Conservation (phyloP, 305 asterid genomes). For the Fraxinus baroniana region DNA sequence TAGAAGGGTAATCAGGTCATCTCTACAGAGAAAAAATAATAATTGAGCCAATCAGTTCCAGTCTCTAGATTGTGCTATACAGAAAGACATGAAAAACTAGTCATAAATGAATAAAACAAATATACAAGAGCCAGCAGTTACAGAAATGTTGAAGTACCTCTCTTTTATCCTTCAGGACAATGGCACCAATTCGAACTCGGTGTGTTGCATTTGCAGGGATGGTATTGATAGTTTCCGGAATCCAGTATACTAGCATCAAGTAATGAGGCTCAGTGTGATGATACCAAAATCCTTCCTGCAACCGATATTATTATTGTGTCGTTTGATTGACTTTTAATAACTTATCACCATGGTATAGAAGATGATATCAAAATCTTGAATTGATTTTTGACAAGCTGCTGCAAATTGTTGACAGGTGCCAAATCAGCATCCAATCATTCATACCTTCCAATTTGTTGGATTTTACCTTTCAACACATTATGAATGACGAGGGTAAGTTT, state of each 20-base stretch:
- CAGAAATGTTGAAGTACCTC: slow-evolving; percentile 44
- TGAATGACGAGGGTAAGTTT: too few relatives aligned
- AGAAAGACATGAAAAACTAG: background rate
- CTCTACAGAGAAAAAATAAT: background rate
- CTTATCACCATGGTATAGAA: slow-evolving; percentile 1
- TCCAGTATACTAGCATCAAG: slow-evolving; percentile 78
- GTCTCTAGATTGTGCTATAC: background rate
- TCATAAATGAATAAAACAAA: background rate
- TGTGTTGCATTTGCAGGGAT: slow-evolving; percentile 84
- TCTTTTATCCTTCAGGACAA: slow-evolving; percentile 64
- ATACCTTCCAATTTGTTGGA: slow-evolving; percentile 7
- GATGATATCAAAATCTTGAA: slow-evolving; percentile 5
- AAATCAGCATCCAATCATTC: background rate
- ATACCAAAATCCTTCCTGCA: slow-evolving; percentile 77
- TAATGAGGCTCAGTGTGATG: slow-evolving; percentile 85
- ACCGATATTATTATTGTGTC: slow-evolving; percentile 1
- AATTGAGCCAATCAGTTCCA: background rate
- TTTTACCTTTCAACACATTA: background rate
- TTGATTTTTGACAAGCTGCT: background rate
- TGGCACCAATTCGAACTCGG: slow-evolving; percentile 65
- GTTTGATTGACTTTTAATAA: slow-evolving; percentile 1
- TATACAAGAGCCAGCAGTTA: slow-evolving; percentile 1
- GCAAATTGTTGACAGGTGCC: slow-evolving; percentile 8
- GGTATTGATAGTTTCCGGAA: slow-evolving; percentile 48
- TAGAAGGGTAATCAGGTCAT: background rate